A percentile compares a stretch with the other conserved stretches of the same genome.
Evolutionary conservation across 2,329 filamentous ascomycete genomes (phyloP).

Genomic region (Didymella pinodella): DNA sequence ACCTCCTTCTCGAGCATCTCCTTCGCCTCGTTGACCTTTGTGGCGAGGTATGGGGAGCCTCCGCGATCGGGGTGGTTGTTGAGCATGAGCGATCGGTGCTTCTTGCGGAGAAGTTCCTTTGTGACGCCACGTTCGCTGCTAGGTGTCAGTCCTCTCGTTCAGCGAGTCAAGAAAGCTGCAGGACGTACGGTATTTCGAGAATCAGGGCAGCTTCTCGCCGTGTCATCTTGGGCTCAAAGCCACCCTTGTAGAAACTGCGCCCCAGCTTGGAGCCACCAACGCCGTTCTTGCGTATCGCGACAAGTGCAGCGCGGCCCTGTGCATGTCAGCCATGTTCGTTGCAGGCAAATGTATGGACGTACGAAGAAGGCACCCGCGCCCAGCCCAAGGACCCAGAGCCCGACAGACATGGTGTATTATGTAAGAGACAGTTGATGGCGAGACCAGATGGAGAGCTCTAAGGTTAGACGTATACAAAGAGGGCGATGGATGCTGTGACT

Average conservation of each 20-base stretch:
- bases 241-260: slow-evolving; percentile 95
- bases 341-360: slow-evolving; percentile 33
- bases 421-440: not conserved
- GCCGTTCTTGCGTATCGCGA: slow-evolving; percentile 85
- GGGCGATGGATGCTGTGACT: slow-evolving; percentile 12
- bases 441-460: not conserved
- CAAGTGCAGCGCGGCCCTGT: slow-evolving; percentile 89
- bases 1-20: slow-evolving; percentile 84
- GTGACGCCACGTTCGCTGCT: slow-evolving; percentile 82
- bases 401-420: slow-evolving; percentile 61
- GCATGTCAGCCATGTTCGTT: slow-evolving; percentile 2
- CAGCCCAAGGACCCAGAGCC: slow-evolving; percentile 67
- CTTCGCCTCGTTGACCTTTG: slow-evolving; percentile 98
- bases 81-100: slow-evolving; percentile 94
- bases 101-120: slow-evolving; percentile 94
- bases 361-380: slow-evolving; percentile 73
- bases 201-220: slow-evolving; percentile 90
- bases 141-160: slow-evolving; percentile 3
- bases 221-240: slow-evolving; percentile 97
- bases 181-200: slow-evolving; percentile 80
- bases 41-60: slow-evolving; percentile 93
- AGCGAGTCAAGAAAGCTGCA: not conserved
- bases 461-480: not conserved
- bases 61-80: slow-evolving; percentile 98
- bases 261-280: slow-evolving; percentile 75